Evolutionary conservation across 257 asterid species (phyloP).

Genomic region (Handroanthus guayacan): DNA sequence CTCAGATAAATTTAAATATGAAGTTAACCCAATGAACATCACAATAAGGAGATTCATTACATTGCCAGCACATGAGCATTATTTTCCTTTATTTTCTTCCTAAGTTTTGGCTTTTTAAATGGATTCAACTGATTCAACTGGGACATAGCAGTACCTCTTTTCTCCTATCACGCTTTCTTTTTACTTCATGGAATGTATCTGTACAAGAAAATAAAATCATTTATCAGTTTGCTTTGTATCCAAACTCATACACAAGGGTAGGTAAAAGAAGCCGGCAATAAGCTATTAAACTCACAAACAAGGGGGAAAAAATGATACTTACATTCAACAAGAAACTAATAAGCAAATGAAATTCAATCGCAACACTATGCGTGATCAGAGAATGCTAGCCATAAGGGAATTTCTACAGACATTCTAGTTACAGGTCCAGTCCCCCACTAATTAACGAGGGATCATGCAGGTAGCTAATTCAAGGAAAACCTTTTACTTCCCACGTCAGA

Average conservation of each 20-base stretch:
- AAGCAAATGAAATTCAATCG: background rate
- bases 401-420: background rate
- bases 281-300: conserved; percentile 22
- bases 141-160: conserved; percentile 69
- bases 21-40: conserved; percentile 16
- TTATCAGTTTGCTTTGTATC: conserved; percentile 37
- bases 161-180: conserved; percentile 75
- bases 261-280: conserved; percentile 18
- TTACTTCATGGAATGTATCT: conserved; percentile 94
- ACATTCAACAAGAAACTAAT: conserved; percentile 10
- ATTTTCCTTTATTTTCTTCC: background rate
- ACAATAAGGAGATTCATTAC: background rate
- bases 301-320: background rate
- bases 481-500: conserved; percentile 6
- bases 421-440: background rate
- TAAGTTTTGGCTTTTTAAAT: background rate
- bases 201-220: conserved; percentile 40
- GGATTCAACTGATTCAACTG: background rate
- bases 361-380: conserved; percentile 22
- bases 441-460: background rate
- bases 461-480: conserved; percentile 7
- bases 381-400: conserved; percentile 20
- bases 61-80: background rate
- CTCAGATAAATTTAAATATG: background rate
- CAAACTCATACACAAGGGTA: conserved; percentile 22